These are phyloP conservation scores for Citrus mangshanensis DNA, from an alignment of 345 rosid genomes.

Conservation along the genomic window DNA sequence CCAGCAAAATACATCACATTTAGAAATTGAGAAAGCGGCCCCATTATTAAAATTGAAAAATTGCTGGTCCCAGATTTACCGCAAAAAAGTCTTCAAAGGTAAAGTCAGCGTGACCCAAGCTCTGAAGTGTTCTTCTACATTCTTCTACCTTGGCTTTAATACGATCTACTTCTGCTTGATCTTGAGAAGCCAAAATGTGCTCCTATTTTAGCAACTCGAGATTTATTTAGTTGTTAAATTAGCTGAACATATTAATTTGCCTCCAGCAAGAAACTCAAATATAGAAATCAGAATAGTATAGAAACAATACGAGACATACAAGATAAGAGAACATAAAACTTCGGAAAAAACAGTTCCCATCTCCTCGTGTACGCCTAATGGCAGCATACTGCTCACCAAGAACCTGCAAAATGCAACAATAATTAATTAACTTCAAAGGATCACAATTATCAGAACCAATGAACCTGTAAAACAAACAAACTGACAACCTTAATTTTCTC, in stretches of 20 bases:
- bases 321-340: conserved; percentile 97
- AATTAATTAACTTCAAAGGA: neutral
- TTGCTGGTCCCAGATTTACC: conserved; percentile 38
- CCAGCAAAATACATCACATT: neutral
- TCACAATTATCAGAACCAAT: neutral
- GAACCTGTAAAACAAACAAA: neutral
- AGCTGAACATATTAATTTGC: neutral
- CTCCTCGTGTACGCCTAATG: conserved; percentile 92
- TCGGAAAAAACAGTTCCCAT: conserved; percentile 98
- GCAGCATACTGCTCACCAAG: conserved; percentile 66
- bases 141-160: conserved; percentile 81
- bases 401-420: conserved; percentile 38
- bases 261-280: conserved; percentile 11
- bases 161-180: conserved; percentile 77
- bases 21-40: neutral
- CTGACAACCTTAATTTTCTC: conserved; percentile 82
- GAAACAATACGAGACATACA: conserved; percentile 39
- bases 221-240: conserved; percentile 11
- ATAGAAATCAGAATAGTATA: neutral
- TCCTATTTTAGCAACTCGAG: conserved; percentile 47
- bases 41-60: neutral
- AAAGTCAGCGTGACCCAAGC: conserved; percentile 86
- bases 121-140: conserved; percentile 85
- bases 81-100: conserved; percentile 97
- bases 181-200: conserved; percentile 79